phyloP scores from a whole-genome alignment of 140 eudicot species.

The Anethum foeniculum region DNA sequence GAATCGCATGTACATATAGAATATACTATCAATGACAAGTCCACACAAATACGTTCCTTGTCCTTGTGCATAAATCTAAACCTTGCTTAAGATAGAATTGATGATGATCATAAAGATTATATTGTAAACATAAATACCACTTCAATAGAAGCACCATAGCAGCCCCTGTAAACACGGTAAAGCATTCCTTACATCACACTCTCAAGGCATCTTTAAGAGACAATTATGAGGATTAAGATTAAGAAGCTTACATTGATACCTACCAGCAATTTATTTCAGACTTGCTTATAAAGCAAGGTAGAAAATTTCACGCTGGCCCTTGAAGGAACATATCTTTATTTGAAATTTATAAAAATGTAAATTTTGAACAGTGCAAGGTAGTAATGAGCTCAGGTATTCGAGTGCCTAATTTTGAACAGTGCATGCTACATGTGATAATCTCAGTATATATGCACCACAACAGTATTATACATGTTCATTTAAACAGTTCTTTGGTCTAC shows the following conservation, averaged over 20 bases:
- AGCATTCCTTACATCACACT: background rate
- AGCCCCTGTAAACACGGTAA: background rate
- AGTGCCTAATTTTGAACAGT: too few relatives aligned
- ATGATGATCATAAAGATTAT: background rate
- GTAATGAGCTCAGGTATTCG: too few relatives aligned
- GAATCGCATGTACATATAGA: too few relatives aligned
- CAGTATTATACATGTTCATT: background rate
- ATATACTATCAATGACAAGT: background rate
- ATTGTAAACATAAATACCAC: background rate
- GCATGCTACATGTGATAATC: background rate
- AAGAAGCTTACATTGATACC: background rate
- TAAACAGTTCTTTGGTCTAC: background rate
- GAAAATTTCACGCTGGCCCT: background rate
- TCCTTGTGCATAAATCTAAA: conserved; percentile 17
- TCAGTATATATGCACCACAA: background rate
- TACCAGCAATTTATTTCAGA: background rate
- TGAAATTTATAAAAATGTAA: too few relatives aligned
- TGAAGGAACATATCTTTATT: background rate
- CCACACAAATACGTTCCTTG: conserved; percentile 14
- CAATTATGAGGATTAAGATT: background rate
- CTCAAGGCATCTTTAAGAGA: background rate
- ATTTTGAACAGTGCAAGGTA: background rate
- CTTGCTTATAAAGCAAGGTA: background rate
- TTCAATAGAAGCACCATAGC: background rate
- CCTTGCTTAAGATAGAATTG: conserved; percentile 20